Evolutionary conservation across 352 stramenopile genomes (phyloP).

Genomic region (Thalassiosira mediterranea): DNA sequence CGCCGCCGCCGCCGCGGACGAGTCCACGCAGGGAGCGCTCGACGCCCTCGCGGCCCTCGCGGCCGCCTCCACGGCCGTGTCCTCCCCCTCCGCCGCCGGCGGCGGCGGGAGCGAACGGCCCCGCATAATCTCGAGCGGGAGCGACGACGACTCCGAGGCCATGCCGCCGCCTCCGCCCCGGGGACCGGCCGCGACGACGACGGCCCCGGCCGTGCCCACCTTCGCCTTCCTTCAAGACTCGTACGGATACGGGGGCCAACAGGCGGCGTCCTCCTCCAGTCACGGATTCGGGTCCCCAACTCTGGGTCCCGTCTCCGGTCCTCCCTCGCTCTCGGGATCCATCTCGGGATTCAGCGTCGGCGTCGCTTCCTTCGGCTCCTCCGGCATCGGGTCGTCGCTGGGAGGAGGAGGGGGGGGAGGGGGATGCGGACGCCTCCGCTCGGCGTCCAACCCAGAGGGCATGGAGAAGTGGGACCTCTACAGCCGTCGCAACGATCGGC

Average conservation of each 20-base stretch:
- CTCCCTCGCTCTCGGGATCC: too few relatives aligned
- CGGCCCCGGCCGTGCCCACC: neutral
- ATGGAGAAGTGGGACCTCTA: conserved; percentile 82
- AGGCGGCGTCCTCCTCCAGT: too few relatives aligned
- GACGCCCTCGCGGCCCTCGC: conserved; percentile 68
- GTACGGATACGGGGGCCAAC: too few relatives aligned
- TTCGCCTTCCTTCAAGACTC: conserved; percentile 11
- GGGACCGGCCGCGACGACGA: neutral
- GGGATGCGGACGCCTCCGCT: conserved; percentile 48
- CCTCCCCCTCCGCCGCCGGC: conserved; percentile 7
- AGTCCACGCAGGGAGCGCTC: conserved; percentile 38
- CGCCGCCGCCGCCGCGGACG: neutral
- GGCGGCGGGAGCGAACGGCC: conserved; percentile 6
- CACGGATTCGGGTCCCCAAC: too few relatives aligned
- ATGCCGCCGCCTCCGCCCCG: conserved; percentile 63
- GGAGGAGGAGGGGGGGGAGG: neutral
- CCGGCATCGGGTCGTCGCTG: neutral
- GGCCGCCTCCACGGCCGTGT: conserved; percentile 14
- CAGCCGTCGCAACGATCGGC: conserved; percentile 42
- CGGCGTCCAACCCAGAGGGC: conserved; percentile 80
- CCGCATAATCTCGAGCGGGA: conserved; percentile 19
- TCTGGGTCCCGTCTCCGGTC: too few relatives aligned
- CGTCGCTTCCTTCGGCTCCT: too few relatives aligned
- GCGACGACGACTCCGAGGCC: conserved; percentile 53
- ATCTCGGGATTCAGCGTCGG: conserved; percentile 1